A percentile compares a stretch with the other conserved stretches of the same genome.
phyloP scores from a whole-genome alignment of 2,329 filamentous ascomycete genomes.

The Aspergillus caelatus region DNA sequence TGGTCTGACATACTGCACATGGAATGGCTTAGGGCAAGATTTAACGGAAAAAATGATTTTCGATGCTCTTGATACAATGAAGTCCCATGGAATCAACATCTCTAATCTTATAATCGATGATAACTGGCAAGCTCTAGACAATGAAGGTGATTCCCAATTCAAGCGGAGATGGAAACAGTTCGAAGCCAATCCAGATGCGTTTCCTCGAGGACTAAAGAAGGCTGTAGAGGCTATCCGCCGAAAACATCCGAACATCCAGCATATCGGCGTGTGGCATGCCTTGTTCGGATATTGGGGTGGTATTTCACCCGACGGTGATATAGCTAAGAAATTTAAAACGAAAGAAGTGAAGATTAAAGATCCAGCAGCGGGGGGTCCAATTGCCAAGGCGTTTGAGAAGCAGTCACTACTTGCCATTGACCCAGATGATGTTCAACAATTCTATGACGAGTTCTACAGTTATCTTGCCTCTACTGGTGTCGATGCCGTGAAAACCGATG shows the following conservation, averaged over 20 bases:
- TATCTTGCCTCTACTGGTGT: conserved; percentile 76
- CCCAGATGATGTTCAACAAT: conserved; percentile 70
- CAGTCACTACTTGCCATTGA: conserved; percentile 72
- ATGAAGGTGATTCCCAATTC: conserved; percentile 56
- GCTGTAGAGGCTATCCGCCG: conserved; percentile 70
- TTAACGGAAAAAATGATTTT: conserved; percentile 81
- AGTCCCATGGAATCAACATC: conserved; percentile 72
- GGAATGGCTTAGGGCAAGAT: conserved; percentile 87
- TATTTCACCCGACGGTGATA: conserved; percentile 71
- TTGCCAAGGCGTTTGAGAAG: conserved; percentile 26
- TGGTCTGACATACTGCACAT: conserved; percentile 91
- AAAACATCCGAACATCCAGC: conserved; percentile 71
- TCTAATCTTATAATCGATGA: conserved; percentile 93
- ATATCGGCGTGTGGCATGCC: conserved; percentile 94
- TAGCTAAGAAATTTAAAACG: conserved; percentile 80
- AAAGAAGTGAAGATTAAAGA: conserved; percentile 58
- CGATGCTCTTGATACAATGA: conserved; percentile 71
- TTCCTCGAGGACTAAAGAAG: conserved; percentile 76
- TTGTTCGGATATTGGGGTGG: conserved; percentile 89
- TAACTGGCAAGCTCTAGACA: conserved; percentile 84
- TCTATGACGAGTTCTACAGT: conserved; percentile 89
- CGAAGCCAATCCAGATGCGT: conserved; percentile 77
- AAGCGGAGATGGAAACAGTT: conserved; percentile 73
- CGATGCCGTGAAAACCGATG: conserved; percentile 90
- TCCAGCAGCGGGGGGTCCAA: conserved; percentile 53